These are phyloP conservation scores for Termitomyces sp. DNA, from an alignment of 768 basidiomycete genomes.

Conservation along the genomic window DNA sequence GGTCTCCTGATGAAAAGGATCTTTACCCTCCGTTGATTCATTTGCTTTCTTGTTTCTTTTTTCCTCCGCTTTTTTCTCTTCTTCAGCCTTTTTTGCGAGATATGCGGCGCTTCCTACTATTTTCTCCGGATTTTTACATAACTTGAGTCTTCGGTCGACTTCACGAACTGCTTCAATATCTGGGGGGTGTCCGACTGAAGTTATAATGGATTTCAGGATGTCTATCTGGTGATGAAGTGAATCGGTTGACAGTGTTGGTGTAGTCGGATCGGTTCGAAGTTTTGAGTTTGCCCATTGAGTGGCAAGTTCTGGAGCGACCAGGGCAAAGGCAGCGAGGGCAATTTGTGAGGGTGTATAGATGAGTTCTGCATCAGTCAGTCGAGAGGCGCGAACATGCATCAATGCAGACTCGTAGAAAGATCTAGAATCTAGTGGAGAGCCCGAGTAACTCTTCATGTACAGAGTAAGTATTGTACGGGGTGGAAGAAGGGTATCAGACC, in stretches of 20 bases:
- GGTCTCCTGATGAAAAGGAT: conserved; percentile 66
- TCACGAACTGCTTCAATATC: conserved; percentile 81
- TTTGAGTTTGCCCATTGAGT: conserved; percentile 52
- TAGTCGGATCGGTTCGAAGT: conserved; percentile 14
- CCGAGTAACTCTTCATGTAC: conserved; percentile 48
- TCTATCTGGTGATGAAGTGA: conserved; percentile 35
- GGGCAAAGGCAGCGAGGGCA: conserved; percentile 71
- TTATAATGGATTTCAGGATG: conserved; percentile 52
- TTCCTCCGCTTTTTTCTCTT: conserved; percentile 61
- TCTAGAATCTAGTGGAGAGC: conserved; percentile 40
- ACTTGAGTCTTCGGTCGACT: conserved; percentile 78
- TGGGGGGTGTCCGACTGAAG: conserved; percentile 51
- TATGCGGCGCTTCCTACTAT: conserved; percentile 86
- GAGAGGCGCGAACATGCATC: conserved; percentile 65
- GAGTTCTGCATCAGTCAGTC: conserved; percentile 88
- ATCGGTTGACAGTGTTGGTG: conserved; percentile 17
- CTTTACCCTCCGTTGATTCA: conserved; percentile 42
- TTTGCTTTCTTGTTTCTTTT: conserved; percentile 62
- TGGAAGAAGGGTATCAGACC: conserved; percentile 32
- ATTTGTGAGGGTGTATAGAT: conserved; percentile 93
- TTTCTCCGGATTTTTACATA: conserved; percentile 96
- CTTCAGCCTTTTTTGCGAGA: conserved; percentile 62
- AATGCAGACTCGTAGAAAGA: conserved; percentile 62
- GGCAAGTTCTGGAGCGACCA: conserved; percentile 56
- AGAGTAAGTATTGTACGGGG: background rate